Percentiles rank a stretch among this genome's conserved stretches.
Evolutionary conservation across 768 basidiomycete species (phyloP).

Genomic region (Suillus clintonianus): DNA sequence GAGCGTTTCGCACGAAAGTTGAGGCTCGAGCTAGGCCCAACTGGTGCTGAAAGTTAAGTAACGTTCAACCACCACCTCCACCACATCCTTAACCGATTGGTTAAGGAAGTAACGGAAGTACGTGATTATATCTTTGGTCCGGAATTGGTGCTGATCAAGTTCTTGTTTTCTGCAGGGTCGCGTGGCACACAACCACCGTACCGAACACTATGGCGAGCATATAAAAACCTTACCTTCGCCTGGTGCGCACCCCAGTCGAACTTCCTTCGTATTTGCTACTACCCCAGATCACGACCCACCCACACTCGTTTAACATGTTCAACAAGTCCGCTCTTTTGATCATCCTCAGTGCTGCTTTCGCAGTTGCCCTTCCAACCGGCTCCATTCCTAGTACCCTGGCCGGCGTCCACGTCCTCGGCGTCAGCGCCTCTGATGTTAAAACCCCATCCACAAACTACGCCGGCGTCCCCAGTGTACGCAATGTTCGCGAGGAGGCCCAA

Average conservation of each 20-base stretch:
- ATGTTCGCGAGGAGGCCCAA: neutral
- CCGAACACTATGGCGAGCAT: neutral
- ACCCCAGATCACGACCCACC: neutral
- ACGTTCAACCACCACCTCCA: neutral
- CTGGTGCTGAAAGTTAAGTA: neutral
- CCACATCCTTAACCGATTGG: neutral
- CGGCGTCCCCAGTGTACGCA: neutral
- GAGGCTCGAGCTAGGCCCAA: neutral
- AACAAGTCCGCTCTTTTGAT: conserved; percentile 6
- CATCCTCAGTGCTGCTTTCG: conserved; percentile 1
- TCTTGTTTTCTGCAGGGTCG: neutral
- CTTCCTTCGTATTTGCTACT: neutral
- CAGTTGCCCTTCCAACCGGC: neutral
- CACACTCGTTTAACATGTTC: neutral
- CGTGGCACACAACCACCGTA: neutral
- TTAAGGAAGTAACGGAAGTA: neutral
- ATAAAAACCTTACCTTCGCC: neutral
- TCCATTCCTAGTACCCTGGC: neutral
- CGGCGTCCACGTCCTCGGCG: neutral
- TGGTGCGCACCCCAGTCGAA: neutral
- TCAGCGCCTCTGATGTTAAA: neutral
- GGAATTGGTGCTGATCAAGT: neutral
- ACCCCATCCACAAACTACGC: neutral
- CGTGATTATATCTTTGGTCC: neutral
- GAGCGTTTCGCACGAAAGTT: neutral